Evolutionary conservation across 495 filamentous ascomycete species (phyloP).

Genomic region (Xylaria acuta): DNA sequence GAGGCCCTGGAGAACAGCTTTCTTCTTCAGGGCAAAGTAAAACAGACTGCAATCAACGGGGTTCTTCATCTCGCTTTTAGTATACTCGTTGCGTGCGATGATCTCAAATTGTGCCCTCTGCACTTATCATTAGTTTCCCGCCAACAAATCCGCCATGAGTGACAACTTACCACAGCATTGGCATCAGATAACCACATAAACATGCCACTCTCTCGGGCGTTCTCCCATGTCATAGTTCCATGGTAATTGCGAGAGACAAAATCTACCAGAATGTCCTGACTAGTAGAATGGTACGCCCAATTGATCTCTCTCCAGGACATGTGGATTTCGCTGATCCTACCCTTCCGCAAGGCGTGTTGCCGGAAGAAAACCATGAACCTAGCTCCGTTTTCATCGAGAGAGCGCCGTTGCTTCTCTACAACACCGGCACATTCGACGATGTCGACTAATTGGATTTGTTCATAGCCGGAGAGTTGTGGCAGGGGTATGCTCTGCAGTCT

Average conservation of each 20-base stretch:
- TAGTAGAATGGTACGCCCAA: slow-evolving; percentile 91
- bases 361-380: slow-evolving; percentile 89
- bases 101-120: slow-evolving; percentile 83
- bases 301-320: slow-evolving; percentile 93
- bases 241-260: slow-evolving; percentile 83
- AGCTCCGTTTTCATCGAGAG: slow-evolving; percentile 93
- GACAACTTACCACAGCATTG: slow-evolving; percentile 70
- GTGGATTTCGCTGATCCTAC: slow-evolving; percentile 66
- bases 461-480: slow-evolving; percentile 84
- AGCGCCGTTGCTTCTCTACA: slow-evolving; percentile 86
- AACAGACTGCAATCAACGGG: slow-evolving; percentile 93
- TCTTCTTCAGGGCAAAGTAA: slow-evolving; percentile 91
- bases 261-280: slow-evolving; percentile 91
- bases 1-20: slow-evolving; percentile 86
- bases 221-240: slow-evolving; percentile 78
- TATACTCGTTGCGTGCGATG: slow-evolving; percentile 92
- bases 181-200: slow-evolving; percentile 93
- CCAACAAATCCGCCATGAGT: neutral
- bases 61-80: slow-evolving; percentile 83
- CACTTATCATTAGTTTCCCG: slow-evolving; percentile 8
- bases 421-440: slow-evolving; percentile 88
- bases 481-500: slow-evolving; percentile 74
- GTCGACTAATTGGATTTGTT: slow-evolving; percentile 87
- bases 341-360: slow-evolving; percentile 76
- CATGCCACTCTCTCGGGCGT: slow-evolving; percentile 84